These are phyloP conservation scores for Lasiodiplodia theobromae DNA, from an alignment of 2,329 filamentous ascomycete species.

Conservation along the genomic window DNA sequence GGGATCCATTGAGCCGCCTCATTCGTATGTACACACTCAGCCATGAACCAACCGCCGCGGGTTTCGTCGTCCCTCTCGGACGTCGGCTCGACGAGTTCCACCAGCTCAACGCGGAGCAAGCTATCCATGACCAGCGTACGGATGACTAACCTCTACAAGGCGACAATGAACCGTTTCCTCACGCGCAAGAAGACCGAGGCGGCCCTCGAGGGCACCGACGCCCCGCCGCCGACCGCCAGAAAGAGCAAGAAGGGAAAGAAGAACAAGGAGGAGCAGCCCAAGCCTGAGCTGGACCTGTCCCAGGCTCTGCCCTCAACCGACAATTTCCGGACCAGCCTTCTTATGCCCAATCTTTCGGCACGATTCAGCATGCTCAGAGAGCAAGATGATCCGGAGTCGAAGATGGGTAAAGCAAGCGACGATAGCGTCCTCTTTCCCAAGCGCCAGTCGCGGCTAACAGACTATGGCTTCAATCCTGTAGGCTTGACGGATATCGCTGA, in stretches of 20 bases:
- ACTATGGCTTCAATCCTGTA: slow-evolving; percentile 69
- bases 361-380: slow-evolving; percentile 97
- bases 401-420: slow-evolving; percentile 92
- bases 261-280: slow-evolving; percentile 56
- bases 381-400: slow-evolving; percentile 88
- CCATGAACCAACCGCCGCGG: slow-evolving; percentile 14
- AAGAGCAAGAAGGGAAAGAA: slow-evolving; percentile 62
- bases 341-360: slow-evolving; percentile 94
- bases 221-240: slow-evolving; percentile 42
- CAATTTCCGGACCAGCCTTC: slow-evolving; percentile 91
- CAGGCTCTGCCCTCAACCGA: slow-evolving; percentile 80
- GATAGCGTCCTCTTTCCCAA: slow-evolving; percentile 89
- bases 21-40: slow-evolving; percentile 21
- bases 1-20: slow-evolving; percentile 18
- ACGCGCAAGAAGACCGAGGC: slow-evolving; percentile 75
- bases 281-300: slow-evolving; percentile 74
- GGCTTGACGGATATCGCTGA: slow-evolving; percentile 86
- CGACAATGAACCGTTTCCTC: slow-evolving; percentile 77
- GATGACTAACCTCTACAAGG: slow-evolving; percentile 30
- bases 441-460: slow-evolving; percentile 76
- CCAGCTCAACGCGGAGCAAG: slow-evolving; percentile 21
- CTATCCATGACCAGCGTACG: slow-evolving; percentile 13
- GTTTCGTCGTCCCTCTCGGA: slow-evolving; percentile 4
- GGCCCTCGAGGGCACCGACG: slow-evolving; percentile 46
- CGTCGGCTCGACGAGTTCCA: slow-evolving; percentile 8